phyloP scores from a whole-genome alignment of 1,139 yeast species.

The Candida labiduridarum region DNA sequence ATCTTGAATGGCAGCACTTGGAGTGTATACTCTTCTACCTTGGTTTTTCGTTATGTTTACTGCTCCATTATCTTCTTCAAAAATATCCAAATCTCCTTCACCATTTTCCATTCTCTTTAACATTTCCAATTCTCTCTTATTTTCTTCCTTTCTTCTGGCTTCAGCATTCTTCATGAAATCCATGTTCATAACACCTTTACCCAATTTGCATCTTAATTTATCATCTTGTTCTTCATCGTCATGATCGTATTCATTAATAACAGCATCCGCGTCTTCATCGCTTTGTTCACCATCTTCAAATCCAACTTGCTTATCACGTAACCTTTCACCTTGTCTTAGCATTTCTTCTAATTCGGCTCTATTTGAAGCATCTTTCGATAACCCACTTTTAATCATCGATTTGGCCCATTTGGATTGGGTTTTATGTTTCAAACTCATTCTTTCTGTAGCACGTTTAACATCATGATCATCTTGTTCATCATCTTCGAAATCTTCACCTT shows the following conservation, averaged over 20 bases:
- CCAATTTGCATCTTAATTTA: conserved; percentile 46
- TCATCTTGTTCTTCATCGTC: conserved; percentile 35
- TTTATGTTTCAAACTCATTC: conserved; percentile 90
- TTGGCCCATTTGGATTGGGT: conserved; percentile 91
- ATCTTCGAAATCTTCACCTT: conserved; percentile 54
- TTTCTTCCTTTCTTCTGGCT: conserved; percentile 58
- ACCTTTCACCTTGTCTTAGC: conserved; percentile 82
- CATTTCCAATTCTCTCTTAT: conserved; percentile 53
- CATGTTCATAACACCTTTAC: conserved; percentile 91
- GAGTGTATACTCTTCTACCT: conserved; percentile 85
- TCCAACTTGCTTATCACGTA: conserved; percentile 76
- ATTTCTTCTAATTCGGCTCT: conserved; percentile 92
- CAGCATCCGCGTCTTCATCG: conserved; percentile 52
- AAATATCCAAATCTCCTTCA: conserved; percentile 41
- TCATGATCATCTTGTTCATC: conserved; percentile 67
- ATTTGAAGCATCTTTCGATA: conserved; percentile 81
- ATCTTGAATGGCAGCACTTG: conserved; percentile 47
- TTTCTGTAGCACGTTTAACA: conserved; percentile 77
- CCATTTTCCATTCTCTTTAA: conserved; percentile 51
- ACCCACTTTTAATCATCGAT: conserved; percentile 85
- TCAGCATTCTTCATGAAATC: conserved; percentile 93
- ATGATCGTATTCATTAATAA: conserved; percentile 55
- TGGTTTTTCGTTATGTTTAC: conserved; percentile 59
- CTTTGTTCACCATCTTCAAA: conserved; percentile 56
- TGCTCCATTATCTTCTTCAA: conserved; percentile 31